These are phyloP conservation scores for Galerina sulciceps DNA, from an alignment of 768 basidiomycete genomes.

Conservation along the genomic window DNA sequence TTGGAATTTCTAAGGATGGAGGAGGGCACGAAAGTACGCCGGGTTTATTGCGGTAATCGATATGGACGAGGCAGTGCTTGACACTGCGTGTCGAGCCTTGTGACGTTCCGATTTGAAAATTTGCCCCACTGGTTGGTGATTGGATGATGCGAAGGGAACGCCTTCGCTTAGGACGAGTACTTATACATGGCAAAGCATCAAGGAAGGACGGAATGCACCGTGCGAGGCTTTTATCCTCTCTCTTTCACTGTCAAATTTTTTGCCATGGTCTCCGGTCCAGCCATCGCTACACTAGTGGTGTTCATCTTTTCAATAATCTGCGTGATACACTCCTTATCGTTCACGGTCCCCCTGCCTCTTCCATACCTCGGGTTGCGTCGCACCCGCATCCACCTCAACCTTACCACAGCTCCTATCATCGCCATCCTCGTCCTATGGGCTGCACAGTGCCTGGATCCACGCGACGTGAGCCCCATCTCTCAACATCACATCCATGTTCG, in stretches of 20 bases:
- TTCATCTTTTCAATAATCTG: conserved; percentile 58
- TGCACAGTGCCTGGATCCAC: conserved; percentile 52
- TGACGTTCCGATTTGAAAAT: not conserved
- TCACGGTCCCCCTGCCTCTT: conserved; percentile 36
- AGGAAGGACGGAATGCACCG: not conserved
- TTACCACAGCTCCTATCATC: conserved; percentile 58
- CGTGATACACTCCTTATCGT: conserved; percentile 49
- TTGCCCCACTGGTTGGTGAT: not conserved
- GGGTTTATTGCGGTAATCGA: not conserved
- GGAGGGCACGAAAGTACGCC: not conserved
- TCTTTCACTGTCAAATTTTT: not conserved
- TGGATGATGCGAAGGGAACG: not conserved
- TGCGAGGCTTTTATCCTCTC: not conserved
- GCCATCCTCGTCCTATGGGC: conserved; percentile 60
- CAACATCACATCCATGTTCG: too few relatives aligned
- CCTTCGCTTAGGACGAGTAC: not conserved
- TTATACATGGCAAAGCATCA: not conserved
- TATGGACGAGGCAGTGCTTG: conserved; percentile 1
- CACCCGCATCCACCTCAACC: conserved; percentile 44
- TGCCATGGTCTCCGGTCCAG: conserved; percentile 35
- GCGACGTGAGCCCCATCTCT: too few relatives aligned
- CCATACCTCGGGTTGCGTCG: conserved; percentile 20
- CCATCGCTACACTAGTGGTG: conserved; percentile 54
- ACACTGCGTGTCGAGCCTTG: not conserved
- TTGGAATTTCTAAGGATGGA: not conserved